These are phyloP conservation scores for Saccharomycopsis hybrid DNA, from an alignment of 1,139 yeast genomes.

Conservation along the genomic window DNA sequence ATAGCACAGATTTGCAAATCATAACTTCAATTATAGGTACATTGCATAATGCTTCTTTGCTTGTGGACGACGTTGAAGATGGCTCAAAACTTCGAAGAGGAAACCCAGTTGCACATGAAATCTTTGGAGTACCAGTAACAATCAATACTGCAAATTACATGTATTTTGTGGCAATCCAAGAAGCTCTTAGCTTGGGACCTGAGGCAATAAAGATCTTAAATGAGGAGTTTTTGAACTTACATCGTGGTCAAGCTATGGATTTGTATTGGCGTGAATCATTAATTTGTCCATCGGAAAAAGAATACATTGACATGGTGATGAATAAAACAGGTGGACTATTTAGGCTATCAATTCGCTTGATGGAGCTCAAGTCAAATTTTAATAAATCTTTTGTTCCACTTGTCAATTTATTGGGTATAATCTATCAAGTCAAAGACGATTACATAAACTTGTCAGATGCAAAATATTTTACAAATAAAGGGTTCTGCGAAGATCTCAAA, in stretches of 20 bases:
- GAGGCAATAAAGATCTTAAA: constrained; percentile 38
- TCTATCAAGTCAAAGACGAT: constrained; percentile 83
- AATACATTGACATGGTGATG: constrained; percentile 75
- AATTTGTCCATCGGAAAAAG: constrained; percentile 57
- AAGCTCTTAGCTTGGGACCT: constrained; percentile 34
- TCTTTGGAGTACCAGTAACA: constrained; percentile 72
- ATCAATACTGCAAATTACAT: constrained; percentile 78
- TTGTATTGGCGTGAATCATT: constrained; percentile 76
- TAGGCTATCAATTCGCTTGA: constrained; percentile 60
- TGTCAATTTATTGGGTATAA: constrained; percentile 72
- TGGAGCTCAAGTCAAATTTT: constrained; percentile 34
- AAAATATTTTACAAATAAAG: constrained; percentile 58
- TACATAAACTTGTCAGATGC: constrained; percentile 55
- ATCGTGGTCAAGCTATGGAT: constrained; percentile 85
- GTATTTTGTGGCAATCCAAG: constrained; percentile 64
- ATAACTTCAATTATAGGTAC: constrained; percentile 39
- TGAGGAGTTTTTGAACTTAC: constrained; percentile 73
- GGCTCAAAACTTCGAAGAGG: constrained; percentile 67
- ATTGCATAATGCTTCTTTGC: constrained; percentile 58
- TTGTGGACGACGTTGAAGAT: constrained; percentile 88
- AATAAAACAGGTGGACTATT: constrained; percentile 88
- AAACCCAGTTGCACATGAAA: constrained; percentile 65
- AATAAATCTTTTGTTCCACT: constrained; percentile 40
- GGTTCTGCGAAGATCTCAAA: constrained; percentile 78
- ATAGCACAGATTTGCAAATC: constrained; percentile 4